Evolutionary conservation across 2,329 filamentous ascomycete species (phyloP).

Genomic region (Dactylonectria estremocensis): DNA sequence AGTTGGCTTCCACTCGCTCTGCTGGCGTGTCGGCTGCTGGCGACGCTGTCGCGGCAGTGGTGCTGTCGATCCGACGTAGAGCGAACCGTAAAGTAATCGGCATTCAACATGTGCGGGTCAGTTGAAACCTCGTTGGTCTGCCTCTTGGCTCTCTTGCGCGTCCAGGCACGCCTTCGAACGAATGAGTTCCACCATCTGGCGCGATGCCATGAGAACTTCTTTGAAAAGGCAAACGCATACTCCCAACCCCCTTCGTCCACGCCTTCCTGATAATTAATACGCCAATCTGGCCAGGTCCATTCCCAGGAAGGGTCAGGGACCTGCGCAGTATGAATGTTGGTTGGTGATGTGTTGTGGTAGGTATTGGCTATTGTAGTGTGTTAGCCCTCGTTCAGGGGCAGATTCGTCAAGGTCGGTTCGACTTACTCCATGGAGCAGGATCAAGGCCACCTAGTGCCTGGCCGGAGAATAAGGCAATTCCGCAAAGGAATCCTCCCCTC

Average conservation of each 20-base stretch:
- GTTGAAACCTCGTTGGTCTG: slow-evolving; percentile 59
- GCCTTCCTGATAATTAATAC: slow-evolving; percentile 79
- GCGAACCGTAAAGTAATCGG: slow-evolving; percentile 86
- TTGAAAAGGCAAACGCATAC: slow-evolving; percentile 90
- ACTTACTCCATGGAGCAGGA: slow-evolving; percentile 82
- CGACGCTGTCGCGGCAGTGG: slow-evolving; percentile 52
- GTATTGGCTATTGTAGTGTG: slow-evolving; percentile 67
- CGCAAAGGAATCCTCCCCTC: slow-evolving; percentile 90
- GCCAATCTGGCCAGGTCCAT: slow-evolving; percentile 83
- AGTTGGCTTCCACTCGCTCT: slow-evolving; percentile 56
- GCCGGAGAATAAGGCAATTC: slow-evolving; percentile 89
- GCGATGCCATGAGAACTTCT: slow-evolving; percentile 86
- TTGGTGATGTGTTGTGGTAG: slow-evolving; percentile 72
- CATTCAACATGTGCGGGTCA: slow-evolving; percentile 77
- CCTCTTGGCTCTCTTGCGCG: slow-evolving; percentile 82
- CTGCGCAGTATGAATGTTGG: slow-evolving; percentile 86
- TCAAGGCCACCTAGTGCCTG: slow-evolving; percentile 90
- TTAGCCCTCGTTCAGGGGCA: slow-evolving; percentile 25
- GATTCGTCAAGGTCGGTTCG: not conserved
- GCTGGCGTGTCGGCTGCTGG: slow-evolving; percentile 52
- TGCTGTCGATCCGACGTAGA: slow-evolving; percentile 61
- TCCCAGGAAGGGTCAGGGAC: slow-evolving; percentile 96
- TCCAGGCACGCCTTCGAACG: slow-evolving; percentile 91
- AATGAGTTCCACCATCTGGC: slow-evolving; percentile 96
- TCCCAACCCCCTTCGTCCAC: slow-evolving; percentile 93